Conservation (phyloP, 345 rosid genomes). For the Acer yangbiense region DNA sequence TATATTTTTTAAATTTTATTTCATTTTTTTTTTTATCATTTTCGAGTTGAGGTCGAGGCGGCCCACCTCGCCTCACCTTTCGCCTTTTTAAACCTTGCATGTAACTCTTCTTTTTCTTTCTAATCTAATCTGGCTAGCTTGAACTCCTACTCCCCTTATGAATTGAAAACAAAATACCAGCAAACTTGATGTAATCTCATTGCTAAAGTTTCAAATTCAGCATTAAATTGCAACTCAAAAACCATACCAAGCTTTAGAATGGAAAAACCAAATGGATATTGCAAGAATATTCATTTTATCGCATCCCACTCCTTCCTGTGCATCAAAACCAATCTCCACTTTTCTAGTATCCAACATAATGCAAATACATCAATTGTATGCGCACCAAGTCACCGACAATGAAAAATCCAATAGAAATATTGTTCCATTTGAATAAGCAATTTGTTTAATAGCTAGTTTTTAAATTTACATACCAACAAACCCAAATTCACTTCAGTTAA, state of each 20-base stretch:
- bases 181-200: neutral
- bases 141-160: neutral
- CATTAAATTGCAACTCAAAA: neutral
- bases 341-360: neutral
- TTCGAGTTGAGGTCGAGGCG: too few relatives aligned
- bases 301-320: neutral
- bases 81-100: neutral
- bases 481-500: neutral
- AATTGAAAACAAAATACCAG: neutral
- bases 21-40: too few relatives aligned
- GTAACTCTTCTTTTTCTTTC: neutral
- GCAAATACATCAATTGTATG: neutral
- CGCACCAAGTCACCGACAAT: constrained; percentile 14
- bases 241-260: neutral
- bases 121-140: neutral
- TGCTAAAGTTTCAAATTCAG: neutral
- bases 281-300: neutral
- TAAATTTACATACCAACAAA: neutral
- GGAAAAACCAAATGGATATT: neutral
- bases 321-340: neutral
- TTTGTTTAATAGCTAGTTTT: neutral
- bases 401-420: neutral
- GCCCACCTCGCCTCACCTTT: too few relatives aligned
- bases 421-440: neutral
- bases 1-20: too few relatives aligned